Percentiles rank a stretch among this genome's conserved stretches.
Evolutionary conservation across 2,329 filamentous ascomycete genomes (phyloP).

Genomic region (Colletotrichum echinochloae): DNA sequence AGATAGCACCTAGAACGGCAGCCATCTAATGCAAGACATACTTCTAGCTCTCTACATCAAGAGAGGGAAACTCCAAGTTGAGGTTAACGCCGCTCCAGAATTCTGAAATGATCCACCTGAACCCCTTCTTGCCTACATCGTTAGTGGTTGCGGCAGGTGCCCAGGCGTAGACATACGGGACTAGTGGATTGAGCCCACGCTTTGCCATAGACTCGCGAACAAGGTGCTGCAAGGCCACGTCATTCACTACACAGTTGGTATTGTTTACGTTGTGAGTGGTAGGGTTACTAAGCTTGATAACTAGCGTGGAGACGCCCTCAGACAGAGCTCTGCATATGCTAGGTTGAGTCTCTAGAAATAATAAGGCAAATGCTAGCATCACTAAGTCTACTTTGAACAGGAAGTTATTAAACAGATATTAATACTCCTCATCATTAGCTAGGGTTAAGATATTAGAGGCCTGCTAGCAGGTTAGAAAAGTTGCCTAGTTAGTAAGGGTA

Average conservation of each 20-base stretch:
- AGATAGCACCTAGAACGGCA: slow-evolving; percentile 39
- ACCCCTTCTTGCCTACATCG: slow-evolving; percentile 23
- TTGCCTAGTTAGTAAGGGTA: slow-evolving; percentile 1
- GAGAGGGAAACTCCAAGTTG: slow-evolving; percentile 36
- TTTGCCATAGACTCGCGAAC: slow-evolving; percentile 38
- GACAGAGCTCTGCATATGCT: slow-evolving; percentile 35
- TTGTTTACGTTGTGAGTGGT: slow-evolving; percentile 44
- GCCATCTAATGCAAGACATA: slow-evolving; percentile 44
- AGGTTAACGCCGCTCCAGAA: slow-evolving; percentile 43
- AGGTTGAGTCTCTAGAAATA: slow-evolving; percentile 39
- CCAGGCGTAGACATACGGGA: slow-evolving; percentile 45
- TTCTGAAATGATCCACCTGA: slow-evolving; percentile 45
- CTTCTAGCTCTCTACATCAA: slow-evolving; percentile 33
- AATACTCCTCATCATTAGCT: slow-evolving; percentile 41
- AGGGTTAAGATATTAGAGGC: slow-evolving; percentile 40
- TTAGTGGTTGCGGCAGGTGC: slow-evolving; percentile 2
- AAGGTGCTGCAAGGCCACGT: slow-evolving; percentile 43
- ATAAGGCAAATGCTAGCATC: slow-evolving; percentile 26
- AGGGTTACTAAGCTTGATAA: slow-evolving; percentile 46
- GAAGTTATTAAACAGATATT: slow-evolving; percentile 45
- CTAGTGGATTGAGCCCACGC: slow-evolving; percentile 25
- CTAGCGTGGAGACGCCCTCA: slow-evolving; percentile 34
- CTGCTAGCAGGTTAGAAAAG: slow-evolving; percentile 18
- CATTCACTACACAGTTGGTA: slow-evolving; percentile 45
- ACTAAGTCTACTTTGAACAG: slow-evolving; percentile 44